A percentile compares a stretch with the other conserved stretches of the same genome.
phyloP scores from a whole-genome alignment of 306 rosid species.

The Quercus alba region DNA sequence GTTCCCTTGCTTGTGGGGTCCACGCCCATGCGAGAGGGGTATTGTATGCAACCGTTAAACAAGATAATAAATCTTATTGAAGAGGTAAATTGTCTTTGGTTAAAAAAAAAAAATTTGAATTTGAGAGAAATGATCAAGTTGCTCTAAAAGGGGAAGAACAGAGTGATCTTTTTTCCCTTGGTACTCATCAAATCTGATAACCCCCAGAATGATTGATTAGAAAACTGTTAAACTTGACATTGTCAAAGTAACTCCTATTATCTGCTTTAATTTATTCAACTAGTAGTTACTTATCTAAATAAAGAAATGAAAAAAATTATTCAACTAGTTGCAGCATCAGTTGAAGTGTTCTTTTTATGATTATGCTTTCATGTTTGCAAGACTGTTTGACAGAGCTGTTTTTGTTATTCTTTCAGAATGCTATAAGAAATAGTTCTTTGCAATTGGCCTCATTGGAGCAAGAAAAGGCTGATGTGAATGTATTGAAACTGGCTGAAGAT shows the following conservation, averaged over 20 bases:
- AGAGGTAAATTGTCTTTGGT: neutral
- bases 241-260: slow-evolving; percentile 5
- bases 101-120: neutral
- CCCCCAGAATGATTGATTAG: slow-evolving; percentile 12
- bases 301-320: neutral
- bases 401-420: slow-evolving; percentile 50
- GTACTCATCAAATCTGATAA: slow-evolving; percentile 4
- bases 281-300: neutral
- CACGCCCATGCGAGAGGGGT: too few species aligned
- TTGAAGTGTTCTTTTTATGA: neutral
- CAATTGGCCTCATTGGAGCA: slow-evolving; percentile 87
- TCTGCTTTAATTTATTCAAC: slow-evolving; percentile 1
- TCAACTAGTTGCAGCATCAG: neutral
- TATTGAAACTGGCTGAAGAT: slow-evolving; percentile 85
- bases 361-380: neutral
- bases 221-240: neutral
- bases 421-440: slow-evolving; percentile 62
- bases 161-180: neutral
- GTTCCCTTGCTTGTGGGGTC: too few species aligned
- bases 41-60: too few species aligned
- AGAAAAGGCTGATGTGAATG: slow-evolving; percentile 65
- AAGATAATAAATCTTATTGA: neutral
- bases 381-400: slow-evolving; percentile 16
- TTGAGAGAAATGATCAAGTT: neutral
- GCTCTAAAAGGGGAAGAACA: slow-evolving; percentile 15